Evolutionary conservation across 2,329 filamentous ascomycete genomes (phyloP).

Genomic region (Cladosporium phlei): DNA sequence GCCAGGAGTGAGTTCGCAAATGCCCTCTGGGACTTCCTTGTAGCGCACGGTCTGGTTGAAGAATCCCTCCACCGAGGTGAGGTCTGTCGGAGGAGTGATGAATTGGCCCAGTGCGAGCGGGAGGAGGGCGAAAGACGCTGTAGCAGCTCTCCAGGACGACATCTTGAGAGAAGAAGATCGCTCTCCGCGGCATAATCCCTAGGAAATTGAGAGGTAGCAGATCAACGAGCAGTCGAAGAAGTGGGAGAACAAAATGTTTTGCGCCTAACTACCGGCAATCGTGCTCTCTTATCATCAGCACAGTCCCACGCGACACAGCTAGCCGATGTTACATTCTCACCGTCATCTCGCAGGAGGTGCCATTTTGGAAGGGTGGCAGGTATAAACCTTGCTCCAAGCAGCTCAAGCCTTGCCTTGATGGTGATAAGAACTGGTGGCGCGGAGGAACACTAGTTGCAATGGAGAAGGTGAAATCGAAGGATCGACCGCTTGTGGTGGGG

Average conservation of each 20-base stretch:
- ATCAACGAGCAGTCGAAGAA: too few species aligned
- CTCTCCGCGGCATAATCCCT: too few species aligned
- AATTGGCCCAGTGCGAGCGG: constrained; percentile 34
- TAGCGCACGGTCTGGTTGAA: constrained; percentile 52
- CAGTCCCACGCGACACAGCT: too few species aligned
- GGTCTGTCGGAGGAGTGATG: constrained; percentile 41
- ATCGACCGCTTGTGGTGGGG: background rate
- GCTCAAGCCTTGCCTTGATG: constrained; percentile 5
- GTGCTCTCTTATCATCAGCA: too few species aligned
- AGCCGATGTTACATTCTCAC: constrained; percentile 3
- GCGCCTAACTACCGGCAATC: background rate
- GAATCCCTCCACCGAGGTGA: constrained; percentile 41
- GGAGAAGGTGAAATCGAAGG: constrained; percentile 6
- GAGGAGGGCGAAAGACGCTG: background rate
- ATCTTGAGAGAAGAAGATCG: too few species aligned
- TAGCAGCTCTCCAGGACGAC: background rate
- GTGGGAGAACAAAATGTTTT: background rate
- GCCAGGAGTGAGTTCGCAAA: constrained; percentile 53
- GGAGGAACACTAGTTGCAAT: background rate
- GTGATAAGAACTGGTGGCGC: constrained; percentile 4
- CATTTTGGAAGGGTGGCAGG: background rate
- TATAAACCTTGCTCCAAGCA: constrained; percentile 1
- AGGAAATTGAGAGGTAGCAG: too few species aligned
- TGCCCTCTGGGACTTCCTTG: constrained; percentile 52
- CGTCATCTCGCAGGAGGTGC: background rate